Base-by-base conservation (phyloP, 1,139 yeast species). In the Nakaseomyces kungkrabaensis region DNA sequence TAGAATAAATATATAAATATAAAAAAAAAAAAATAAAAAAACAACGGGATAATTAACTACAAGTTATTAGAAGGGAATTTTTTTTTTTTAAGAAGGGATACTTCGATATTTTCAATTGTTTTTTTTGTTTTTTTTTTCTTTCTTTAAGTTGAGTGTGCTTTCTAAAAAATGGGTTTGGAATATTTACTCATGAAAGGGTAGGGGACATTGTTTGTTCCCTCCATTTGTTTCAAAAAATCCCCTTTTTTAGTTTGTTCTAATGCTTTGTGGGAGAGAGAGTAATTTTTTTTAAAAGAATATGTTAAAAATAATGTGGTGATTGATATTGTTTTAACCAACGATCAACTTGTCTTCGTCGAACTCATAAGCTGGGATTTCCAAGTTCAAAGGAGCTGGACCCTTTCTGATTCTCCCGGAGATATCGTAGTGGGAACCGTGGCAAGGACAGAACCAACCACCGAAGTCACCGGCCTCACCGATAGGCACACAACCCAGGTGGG, bases 401-500 rank as follows among this genome's bases (percentile, higher is more conserved):
- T 83, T 92, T 84, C 99, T 88, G 72, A 94, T 92, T 84, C 99
- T 92, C 72, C 99, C 99, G 58, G 97, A 85, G 76, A 94, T 94
- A 76, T 94, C 98, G 76, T 94, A 94, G 74, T 94, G 98, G 70
- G 98, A 92, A 81, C 98, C 99, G 78, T 94, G 99, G 78, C 98
- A 94, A 60, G 99, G 99, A 75, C 99, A 94, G 92, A 94, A 94
- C 98, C 98, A 94, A 69, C 98, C 98, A 71, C 97, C 97, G 66
- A 81, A 94, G 73, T 94, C 99, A 75, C 99, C 99, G 58, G 97
- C 86, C 76, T 94, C 98, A 71, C 99, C 98, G 68, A 94, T 94
- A 62, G 99, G 99, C 58, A 94, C 99, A 85, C 99, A 94, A 72
- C 99, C 99, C 78, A 94, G 82, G 72, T 94, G 99, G 62, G 99